These are phyloP conservation scores for Chytriomyces sp. DNA, from an alignment of 192 early-diverging fungal species.

Conservation along the genomic window DNA sequence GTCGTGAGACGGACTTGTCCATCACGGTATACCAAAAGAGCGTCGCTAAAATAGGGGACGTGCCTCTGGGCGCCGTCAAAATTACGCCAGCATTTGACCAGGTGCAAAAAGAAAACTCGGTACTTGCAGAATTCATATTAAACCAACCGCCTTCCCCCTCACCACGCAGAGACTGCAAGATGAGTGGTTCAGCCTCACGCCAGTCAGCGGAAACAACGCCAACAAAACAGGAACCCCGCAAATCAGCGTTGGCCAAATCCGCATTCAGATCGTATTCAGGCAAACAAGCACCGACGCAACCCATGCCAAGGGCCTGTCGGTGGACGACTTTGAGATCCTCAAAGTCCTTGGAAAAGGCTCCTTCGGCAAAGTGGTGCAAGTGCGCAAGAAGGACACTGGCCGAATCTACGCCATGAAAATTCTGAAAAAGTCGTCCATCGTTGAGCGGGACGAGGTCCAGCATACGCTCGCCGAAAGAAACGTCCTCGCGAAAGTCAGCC, in stretches of 20 bases:
- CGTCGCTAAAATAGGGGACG: conserved; percentile 3
- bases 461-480: conserved; percentile 88
- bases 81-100: conserved; percentile 28
- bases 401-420: conserved; percentile 89
- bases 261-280: conserved; percentile 35
- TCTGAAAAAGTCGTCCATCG: conserved; percentile 90
- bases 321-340: conserved; percentile 59
- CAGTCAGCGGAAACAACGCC: conserved; percentile 10
- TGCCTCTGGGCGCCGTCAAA: conserved; percentile 12
- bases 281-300: background rate
- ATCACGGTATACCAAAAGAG: conserved; percentile 40
- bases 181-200: conserved; percentile 34
- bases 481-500: conserved; percentile 77
- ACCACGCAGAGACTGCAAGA: conserved; percentile 30
- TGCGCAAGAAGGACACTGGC: conserved; percentile 52
- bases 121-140: too few species aligned
- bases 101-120: too few species aligned
- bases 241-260: conserved; percentile 23
- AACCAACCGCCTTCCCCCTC: background rate
- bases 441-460: conserved; percentile 91
- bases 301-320: conserved; percentile 34
- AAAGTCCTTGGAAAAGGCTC: conserved; percentile 63
- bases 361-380: conserved; percentile 66
- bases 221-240: conserved; percentile 9
- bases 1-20: conserved; percentile 29